Conservation (phyloP, 139 green algal genomes). For the Nannochloris sp. region DNA sequence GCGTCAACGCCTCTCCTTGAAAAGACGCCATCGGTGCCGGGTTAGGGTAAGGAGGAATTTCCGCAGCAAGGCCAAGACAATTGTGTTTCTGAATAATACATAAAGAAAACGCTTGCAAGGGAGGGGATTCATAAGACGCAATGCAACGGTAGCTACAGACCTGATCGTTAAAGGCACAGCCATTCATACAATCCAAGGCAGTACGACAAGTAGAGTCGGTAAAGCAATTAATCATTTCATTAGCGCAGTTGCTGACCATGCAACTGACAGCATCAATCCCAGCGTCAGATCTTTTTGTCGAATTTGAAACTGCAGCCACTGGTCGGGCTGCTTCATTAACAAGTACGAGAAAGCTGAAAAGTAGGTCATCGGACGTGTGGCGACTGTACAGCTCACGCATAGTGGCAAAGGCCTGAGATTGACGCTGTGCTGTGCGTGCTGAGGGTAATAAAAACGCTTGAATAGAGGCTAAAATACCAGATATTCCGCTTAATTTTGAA, state of each 20-base stretch:
- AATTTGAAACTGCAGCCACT: conserved; percentile 22
- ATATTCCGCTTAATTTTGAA: neutral
- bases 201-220: conserved; percentile 67
- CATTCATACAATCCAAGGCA: conserved; percentile 72
- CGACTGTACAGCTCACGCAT: conserved; percentile 44
- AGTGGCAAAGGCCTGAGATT: conserved; percentile 7
- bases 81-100: conserved; percentile 97
- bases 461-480: neutral
- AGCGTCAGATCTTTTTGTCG: conserved; percentile 16
- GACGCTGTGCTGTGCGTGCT: neutral
- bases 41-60: conserved; percentile 44
- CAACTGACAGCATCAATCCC: conserved; percentile 21
- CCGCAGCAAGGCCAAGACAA: conserved; percentile 67
- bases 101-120: conserved; percentile 80
- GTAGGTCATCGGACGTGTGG: conserved; percentile 59
- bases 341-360: conserved; percentile 71
- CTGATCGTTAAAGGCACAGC: conserved; percentile 83
- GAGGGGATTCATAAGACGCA: conserved; percentile 76
- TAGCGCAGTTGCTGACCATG: conserved; percentile 76
- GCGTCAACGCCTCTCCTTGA: conserved; percentile 64
- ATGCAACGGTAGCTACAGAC: conserved; percentile 83
- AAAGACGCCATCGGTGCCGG: conserved; percentile 71
- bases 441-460: neutral
- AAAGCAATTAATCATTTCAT: conserved; percentile 62
- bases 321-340: conserved; percentile 56